Conservation (phyloP, 257 asterid genomes). For the Solanum arcanum region DNA sequence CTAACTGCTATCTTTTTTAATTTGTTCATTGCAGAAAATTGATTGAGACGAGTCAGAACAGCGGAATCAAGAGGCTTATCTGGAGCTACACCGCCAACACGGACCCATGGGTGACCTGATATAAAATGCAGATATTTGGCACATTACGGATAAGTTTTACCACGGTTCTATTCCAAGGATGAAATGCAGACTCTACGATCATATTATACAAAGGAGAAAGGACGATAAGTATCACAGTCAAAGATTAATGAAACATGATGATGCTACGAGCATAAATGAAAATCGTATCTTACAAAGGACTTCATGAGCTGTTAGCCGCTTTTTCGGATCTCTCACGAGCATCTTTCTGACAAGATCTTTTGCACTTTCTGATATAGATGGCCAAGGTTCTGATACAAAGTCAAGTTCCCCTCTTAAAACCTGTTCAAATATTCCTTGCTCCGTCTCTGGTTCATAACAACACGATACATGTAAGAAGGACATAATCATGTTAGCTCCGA, state of each 20-base stretch:
- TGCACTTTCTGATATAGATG: conserved; percentile 50
- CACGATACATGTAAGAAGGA: background rate
- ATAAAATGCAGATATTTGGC: background rate
- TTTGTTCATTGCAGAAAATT: conserved; percentile 38
- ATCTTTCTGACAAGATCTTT: conserved; percentile 53
- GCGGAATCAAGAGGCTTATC: conserved; percentile 46
- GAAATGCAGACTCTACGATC: background rate
- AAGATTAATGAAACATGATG: background rate
- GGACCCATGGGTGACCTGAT: conserved; percentile 37
- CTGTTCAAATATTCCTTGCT: conserved; percentile 64
- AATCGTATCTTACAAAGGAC: conserved; percentile 41
- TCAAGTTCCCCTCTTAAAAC: conserved; percentile 63
- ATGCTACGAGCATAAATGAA: background rate
- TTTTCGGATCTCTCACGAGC: conserved; percentile 58
- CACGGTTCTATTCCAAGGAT: background rate
- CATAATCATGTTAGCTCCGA: background rate
- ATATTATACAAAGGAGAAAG: background rate
- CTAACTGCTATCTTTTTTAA: conserved; percentile 36
- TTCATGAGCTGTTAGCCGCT: conserved; percentile 51
- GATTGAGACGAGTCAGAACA: conserved; percentile 32
- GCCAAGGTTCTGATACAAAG: conserved; percentile 70
- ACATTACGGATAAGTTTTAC: background rate
- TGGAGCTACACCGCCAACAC: conserved; percentile 24
- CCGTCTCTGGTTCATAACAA: conserved; percentile 33
- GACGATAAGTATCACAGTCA: background rate